Percentiles rank a stretch among this genome's conserved stretches.
Conservation (phyloP, 306 rosid genomes). For the Lathyrus oleraceus region DNA sequence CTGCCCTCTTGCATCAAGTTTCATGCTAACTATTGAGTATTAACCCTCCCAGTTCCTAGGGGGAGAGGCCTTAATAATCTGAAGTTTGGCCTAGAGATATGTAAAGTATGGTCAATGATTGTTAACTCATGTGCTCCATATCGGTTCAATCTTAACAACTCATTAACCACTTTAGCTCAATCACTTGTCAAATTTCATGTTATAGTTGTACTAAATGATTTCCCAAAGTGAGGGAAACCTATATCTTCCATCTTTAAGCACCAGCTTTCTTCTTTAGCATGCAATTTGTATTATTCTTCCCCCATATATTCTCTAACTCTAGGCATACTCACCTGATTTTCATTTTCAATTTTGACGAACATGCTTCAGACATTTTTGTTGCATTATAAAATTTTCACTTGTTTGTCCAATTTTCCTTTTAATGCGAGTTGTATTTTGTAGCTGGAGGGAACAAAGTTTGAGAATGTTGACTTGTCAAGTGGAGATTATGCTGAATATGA, state of each 20-base stretch:
- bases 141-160: no score
- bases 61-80: no score
- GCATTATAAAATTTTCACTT: background rate
- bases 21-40: background rate
- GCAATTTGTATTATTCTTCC: conserved; percentile 10
- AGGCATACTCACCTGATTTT: background rate
- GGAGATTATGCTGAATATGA: conserved; percentile 78
- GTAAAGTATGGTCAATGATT: no score
- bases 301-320: background rate
- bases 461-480: conserved; percentile 68
- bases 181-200: background rate
- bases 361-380: background rate
- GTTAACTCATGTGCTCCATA: no score
- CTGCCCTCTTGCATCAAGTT: conserved; percentile 1
- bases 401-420: conserved; percentile 7
- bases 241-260: conserved; percentile 3
- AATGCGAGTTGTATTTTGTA: conserved; percentile 37
- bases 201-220: conserved; percentile 7
- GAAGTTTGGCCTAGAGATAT: no score
- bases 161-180: no score
- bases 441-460: conserved; percentile 76
- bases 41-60: no score
- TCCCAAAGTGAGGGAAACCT: background rate
- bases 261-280: conserved; percentile 24
- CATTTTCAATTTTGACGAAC: background rate